Evolutionary conservation across 192 early-diverging fungal species (phyloP).

Genomic region (Gryganskiella cystojenkinii): DNA sequence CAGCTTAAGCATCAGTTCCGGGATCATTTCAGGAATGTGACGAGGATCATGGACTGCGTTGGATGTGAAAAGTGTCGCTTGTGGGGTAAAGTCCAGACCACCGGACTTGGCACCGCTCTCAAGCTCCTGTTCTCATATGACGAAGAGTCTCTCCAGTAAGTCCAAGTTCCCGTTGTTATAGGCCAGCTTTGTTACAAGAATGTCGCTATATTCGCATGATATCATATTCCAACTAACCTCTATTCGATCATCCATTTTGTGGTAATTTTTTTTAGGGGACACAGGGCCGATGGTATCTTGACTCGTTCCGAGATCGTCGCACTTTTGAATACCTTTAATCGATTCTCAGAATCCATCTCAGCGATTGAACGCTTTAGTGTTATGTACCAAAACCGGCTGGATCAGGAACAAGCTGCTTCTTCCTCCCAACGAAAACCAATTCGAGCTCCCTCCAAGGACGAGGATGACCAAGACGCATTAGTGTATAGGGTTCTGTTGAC

Average conservation of each 20-base stretch:
- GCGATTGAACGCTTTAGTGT: slow-evolving; percentile 84
- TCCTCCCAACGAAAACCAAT: not conserved
- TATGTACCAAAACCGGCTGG: slow-evolving; percentile 67
- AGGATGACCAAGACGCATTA: slow-evolving; percentile 29
- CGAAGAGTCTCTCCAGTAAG: slow-evolving; percentile 71
- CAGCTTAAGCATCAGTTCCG: slow-evolving; percentile 88
- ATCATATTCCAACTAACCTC: not conserved
- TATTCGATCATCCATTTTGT: not conserved
- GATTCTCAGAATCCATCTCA: slow-evolving; percentile 86
- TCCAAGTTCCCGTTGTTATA: not conserved
- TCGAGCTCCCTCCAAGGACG: slow-evolving; percentile 35
- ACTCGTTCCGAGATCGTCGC: slow-evolving; percentile 90
- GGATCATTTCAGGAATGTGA: slow-evolving; percentile 94
- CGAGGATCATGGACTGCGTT: slow-evolving; percentile 99
- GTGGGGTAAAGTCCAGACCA: slow-evolving; percentile 98
- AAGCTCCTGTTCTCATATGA: slow-evolving; percentile 96
- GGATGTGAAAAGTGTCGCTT: slow-evolving; percentile 98
- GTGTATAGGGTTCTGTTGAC: slow-evolving; percentile 27
- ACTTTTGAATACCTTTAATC: slow-evolving; percentile 89
- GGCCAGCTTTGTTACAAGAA: not conserved
- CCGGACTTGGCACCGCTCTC: slow-evolving; percentile 94
- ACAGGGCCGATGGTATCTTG: slow-evolving; percentile 64
- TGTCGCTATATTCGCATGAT: not conserved
- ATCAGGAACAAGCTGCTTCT: slow-evolving; percentile 4
- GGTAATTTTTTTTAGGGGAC: slow-evolving; percentile 44